Evolutionary conservation across 495 filamentous ascomycete species (phyloP), one percentile per base, ranked within the genome.

Genomic region (Neurospora africana): DNA sequence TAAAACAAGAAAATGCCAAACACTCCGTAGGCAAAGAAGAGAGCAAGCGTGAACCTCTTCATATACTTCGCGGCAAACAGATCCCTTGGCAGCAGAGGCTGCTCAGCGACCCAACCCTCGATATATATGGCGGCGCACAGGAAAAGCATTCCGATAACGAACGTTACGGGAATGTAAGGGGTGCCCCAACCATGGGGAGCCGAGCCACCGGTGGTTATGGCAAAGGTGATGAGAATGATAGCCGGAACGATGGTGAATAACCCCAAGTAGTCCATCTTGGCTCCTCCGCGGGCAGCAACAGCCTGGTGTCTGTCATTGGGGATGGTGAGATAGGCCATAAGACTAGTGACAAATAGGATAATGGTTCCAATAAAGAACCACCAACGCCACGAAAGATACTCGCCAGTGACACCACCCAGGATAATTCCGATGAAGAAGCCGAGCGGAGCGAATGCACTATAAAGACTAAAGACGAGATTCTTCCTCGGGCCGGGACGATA

Each of bases 401-500:
- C 83, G 5, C 86, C 89, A 3, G 87, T 84, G 1, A 93, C 35
- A 0, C 93, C 93, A 7, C 92, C 91, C 69, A 93, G 87, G 78
- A 95, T 92, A 65, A 96, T 92, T 1, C 93, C 93, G 10, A 87
- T 76, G 74, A 92, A 96, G 82, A 97, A 96, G 0, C 93, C 93
- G 1, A 94, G 73, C 0, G 90, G 89, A 0, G 93, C 92, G 73
- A 88, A 89, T 0, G 90, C 91, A 1, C 93, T 92, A 78, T 95
- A 96, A 0, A 95, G 79, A 58, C 89, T 89, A 78, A 96, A 97
- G 0, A 95, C 87, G 17, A 95, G 74, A 76, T 97, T 97, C 82
- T 97, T 97, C 13, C 93, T 84, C 8, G 92, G 92, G 0, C 93
- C 93, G 0, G 93, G 93, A 8, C 93, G 86, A 76, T 97, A 97